These are phyloP conservation scores for Hura crepitans DNA, from an alignment of 441 rosid species.

Conservation along the genomic window DNA sequence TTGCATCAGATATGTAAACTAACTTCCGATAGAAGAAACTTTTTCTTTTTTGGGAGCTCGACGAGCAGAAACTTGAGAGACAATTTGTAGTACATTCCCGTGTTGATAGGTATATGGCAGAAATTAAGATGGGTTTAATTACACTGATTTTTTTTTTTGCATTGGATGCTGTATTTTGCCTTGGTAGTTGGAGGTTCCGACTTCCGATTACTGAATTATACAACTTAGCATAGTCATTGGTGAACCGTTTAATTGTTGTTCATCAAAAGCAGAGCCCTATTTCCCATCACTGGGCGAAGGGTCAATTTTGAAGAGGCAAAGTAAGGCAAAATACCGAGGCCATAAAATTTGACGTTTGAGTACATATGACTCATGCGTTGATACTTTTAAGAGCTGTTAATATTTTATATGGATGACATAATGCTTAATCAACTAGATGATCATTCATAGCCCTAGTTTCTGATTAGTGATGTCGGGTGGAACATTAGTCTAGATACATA, in stretches of 20 bases:
- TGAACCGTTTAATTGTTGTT: background rate
- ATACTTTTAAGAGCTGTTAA: background rate
- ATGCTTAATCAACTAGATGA: conserved; percentile 17
- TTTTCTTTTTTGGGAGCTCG: background rate
- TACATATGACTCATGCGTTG: background rate
- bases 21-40: conserved; percentile 7
- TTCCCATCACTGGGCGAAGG: conserved; percentile 16
- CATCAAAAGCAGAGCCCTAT: conserved; percentile 4
- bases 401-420: background rate
- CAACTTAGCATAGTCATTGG: background rate
- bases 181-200: conserved; percentile 3
- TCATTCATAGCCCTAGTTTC: background rate
- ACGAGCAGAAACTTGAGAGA: background rate
- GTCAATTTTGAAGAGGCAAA: no score
- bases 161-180: background rate
- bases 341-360: background rate
- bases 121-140: conserved; percentile 8
- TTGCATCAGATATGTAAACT: conserved; percentile 12
- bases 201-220: conserved; percentile 12
- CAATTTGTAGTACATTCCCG: conserved; percentile 6
- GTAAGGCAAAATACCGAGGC: background rate
- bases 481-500: conserved; percentile 8
- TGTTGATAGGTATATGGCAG: conserved; percentile 16
- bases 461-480: conserved; percentile 7
- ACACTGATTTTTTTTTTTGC: background rate